Conservation (phyloP, 805 yeast genomes). For the Hanseniaspora nectarophila region DNA sequence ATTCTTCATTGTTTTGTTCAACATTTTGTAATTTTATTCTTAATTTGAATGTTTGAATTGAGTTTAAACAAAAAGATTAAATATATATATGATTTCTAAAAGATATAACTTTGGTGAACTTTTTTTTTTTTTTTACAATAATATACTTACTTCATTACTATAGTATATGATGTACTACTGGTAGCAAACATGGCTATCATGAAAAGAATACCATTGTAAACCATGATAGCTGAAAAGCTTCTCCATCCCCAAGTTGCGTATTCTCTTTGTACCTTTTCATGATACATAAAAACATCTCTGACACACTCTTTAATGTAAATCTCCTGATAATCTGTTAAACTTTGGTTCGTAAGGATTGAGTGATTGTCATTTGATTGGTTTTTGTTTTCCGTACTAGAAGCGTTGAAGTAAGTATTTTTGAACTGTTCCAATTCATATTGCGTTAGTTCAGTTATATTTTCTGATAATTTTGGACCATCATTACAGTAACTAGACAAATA, state of each 20-base stretch:
- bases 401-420: not conserved
- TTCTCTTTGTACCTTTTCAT: not conserved
- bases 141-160: not conserved
- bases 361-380: not conserved
- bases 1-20: constrained; percentile 3
- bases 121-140: too few species aligned
- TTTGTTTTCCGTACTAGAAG: not conserved
- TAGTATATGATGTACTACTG: not conserved
- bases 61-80: too few species aligned
- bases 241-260: not conserved
- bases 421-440: not conserved
- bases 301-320: not conserved
- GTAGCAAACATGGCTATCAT: not conserved
- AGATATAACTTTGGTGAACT: too few species aligned
- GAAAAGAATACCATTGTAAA: not conserved
- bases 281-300: not conserved
- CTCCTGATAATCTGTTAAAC: not conserved
- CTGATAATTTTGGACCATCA: not conserved
- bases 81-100: not conserved
- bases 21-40: not conserved
- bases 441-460: not conserved
- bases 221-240: not conserved
- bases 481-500: not conserved
- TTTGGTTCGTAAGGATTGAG: not conserved
- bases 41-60: not conserved